Conservation (phyloP, 75 land plant genomes). For the Azolla pinnata region DNA sequence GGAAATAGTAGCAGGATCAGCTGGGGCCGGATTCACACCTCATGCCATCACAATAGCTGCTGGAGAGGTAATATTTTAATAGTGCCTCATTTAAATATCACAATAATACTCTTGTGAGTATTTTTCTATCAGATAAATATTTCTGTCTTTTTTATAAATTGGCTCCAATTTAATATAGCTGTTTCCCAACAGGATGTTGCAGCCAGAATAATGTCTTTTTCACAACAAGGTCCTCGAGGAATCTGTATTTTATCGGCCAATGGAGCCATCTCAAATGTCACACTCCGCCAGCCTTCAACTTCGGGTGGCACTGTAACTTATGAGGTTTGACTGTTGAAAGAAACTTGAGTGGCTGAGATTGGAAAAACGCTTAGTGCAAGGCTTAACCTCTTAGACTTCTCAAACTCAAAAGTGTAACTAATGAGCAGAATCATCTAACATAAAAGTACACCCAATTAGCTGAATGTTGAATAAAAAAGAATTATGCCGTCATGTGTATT, state of each 20-base stretch:
- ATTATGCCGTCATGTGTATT: too few relatives aligned
- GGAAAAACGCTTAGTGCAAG: too few relatives aligned
- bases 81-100: background rate
- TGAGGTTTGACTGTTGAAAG: too few relatives aligned
- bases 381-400: too few relatives aligned
- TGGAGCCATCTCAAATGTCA: constrained; percentile 56
- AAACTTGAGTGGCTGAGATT: too few relatives aligned
- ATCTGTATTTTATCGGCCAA: constrained; percentile 50
- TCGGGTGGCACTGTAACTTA: constrained; percentile 59
- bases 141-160: background rate
- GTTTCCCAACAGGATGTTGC: constrained; percentile 40
- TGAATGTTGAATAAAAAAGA: too few relatives aligned
- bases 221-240: constrained; percentile 59
- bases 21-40: constrained; percentile 67
- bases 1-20: constrained; percentile 42
- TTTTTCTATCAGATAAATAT: background rate
- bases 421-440: too few relatives aligned
- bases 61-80: constrained; percentile 50
- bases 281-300: constrained; percentile 45
- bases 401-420: too few relatives aligned
- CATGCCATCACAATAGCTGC: constrained; percentile 65
- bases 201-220: constrained; percentile 45
- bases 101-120: background rate
- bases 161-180: background rate
- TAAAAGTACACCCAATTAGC: too few relatives aligned